Evolutionary conservation across 192 early-diverging fungal genomes (phyloP).

Genomic region (Coemansia sp.): DNA sequence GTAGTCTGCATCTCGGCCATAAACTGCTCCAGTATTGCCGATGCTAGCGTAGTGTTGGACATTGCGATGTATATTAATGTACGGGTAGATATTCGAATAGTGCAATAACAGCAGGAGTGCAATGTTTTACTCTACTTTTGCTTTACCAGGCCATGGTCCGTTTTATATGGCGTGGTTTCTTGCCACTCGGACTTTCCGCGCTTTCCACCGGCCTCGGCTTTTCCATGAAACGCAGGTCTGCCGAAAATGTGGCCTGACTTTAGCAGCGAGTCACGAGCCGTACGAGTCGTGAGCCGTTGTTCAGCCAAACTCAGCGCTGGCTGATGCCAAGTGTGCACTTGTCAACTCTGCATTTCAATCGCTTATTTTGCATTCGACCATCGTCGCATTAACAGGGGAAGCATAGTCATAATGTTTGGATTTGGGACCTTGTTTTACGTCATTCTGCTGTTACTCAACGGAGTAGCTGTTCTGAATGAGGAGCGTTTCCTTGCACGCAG

Average conservation of each 20-base stretch:
- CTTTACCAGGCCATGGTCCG: background rate
- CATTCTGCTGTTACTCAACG: constrained; percentile 80
- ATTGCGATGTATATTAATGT: background rate
- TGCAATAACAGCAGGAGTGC: background rate
- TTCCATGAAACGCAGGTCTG: background rate
- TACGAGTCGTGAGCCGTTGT: too few relatives aligned
- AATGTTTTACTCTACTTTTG: background rate
- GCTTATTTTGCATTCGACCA: background rate
- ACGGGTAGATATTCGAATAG: background rate
- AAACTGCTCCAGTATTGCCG: constrained; percentile 27
- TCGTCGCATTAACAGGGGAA: constrained; percentile 1
- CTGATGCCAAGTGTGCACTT: too few relatives aligned
- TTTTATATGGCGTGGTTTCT: constrained; percentile 8
- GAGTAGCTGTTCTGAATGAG: constrained; percentile 86
- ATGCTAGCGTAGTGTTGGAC: constrained; percentile 9
- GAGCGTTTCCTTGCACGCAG: constrained; percentile 89
- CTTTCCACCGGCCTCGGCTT: background rate
- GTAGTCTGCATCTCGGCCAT: constrained; percentile 23
- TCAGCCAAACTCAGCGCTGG: too few relatives aligned
- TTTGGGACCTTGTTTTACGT: constrained; percentile 80
- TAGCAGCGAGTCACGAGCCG: too few relatives aligned
- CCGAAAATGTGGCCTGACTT: constrained; percentile 5
- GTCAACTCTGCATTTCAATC: background rate
- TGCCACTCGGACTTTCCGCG: constrained; percentile 2
- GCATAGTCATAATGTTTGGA: constrained; percentile 52